Evolutionary conservation across 2,329 filamentous ascomycete species (phyloP).

Genomic region (Tolypocladium paradoxum): DNA sequence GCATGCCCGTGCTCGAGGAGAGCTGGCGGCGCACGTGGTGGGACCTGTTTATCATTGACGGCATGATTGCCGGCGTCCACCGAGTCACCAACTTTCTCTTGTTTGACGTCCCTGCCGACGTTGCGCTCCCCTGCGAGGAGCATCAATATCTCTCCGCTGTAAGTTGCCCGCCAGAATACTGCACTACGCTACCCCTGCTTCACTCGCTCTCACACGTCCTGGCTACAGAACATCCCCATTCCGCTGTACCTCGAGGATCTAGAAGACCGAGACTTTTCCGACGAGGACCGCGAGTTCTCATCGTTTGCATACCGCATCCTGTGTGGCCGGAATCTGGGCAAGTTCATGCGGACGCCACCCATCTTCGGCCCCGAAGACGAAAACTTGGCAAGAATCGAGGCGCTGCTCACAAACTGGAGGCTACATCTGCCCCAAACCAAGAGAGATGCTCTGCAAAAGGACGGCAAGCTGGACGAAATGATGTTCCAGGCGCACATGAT

Average conservation of each 20-base stretch:
- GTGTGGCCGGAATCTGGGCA: slow-evolving; percentile 65
- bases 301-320: slow-evolving; percentile 81
- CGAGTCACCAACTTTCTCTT: slow-evolving; percentile 60
- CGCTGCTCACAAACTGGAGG: slow-evolving; percentile 59
- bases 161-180: slow-evolving; percentile 19
- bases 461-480: slow-evolving; percentile 73
- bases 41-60: slow-evolving; percentile 72
- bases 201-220: neutral
- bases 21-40: slow-evolving; percentile 87
- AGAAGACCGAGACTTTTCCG: slow-evolving; percentile 63
- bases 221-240: slow-evolving; percentile 40
- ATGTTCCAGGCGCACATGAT: slow-evolving; percentile 89
- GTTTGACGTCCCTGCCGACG: slow-evolving; percentile 55
- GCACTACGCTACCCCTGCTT: too few relatives aligned
- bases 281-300: slow-evolving; percentile 61
- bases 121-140: slow-evolving; percentile 74
- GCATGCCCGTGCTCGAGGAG: slow-evolving; percentile 63
- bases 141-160: slow-evolving; percentile 54
- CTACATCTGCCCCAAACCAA: slow-evolving; percentile 68
- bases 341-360: slow-evolving; percentile 52
- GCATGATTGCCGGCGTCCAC: slow-evolving; percentile 73
- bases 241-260: slow-evolving; percentile 62
- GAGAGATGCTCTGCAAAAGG: slow-evolving; percentile 54
- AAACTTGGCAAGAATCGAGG: slow-evolving; percentile 39
- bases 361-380: slow-evolving; percentile 43